Conservation (phyloP, 345 rosid species). For the Aurinia saxatilis region DNA sequence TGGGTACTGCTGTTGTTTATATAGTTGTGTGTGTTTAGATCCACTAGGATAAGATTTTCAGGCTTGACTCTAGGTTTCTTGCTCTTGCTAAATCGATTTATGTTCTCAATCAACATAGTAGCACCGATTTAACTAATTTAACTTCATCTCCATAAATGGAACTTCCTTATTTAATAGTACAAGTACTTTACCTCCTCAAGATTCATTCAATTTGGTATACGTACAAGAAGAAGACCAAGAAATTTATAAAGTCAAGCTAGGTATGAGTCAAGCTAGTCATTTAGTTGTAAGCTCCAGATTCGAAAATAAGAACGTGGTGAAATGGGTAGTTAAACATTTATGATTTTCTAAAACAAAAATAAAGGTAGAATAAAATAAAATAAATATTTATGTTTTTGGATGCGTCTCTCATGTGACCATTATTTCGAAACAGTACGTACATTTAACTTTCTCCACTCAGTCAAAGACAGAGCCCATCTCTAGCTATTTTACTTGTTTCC, state of each 20-base stretch:
- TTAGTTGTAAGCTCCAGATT: not conserved
- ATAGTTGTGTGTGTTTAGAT: not conserved
- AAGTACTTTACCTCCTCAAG: not conserved
- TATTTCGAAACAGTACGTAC: constrained; percentile 22
- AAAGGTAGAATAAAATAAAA: not conserved
- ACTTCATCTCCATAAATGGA: no score
- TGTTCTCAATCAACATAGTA: not conserved
- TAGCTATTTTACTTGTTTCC: constrained; percentile 7
- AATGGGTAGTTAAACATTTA: constrained; percentile 1
- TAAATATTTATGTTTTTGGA: not conserved
- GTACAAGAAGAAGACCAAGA: not conserved
- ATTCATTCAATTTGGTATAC: not conserved
- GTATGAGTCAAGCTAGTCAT: no score
- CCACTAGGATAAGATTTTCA: not conserved
- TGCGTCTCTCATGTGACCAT: constrained; percentile 9
- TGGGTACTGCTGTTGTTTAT: not conserved
- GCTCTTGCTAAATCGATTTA: no score
- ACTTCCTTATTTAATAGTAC: no score
- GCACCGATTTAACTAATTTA: no score
- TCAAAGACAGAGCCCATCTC: constrained; percentile 9
- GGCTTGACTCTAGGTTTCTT: not conserved
- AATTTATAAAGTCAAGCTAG: not conserved
- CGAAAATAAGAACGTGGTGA: not conserved
- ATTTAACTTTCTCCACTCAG: constrained; percentile 10
- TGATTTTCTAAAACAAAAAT: not conserved